Percentiles rank a stretch among this genome's conserved stretches.
These are phyloP conservation scores for Scopulariopsis brevicaulis DNA, from an alignment of 2,329 filamentous ascomycete genomes.

Conservation along the genomic window DNA sequence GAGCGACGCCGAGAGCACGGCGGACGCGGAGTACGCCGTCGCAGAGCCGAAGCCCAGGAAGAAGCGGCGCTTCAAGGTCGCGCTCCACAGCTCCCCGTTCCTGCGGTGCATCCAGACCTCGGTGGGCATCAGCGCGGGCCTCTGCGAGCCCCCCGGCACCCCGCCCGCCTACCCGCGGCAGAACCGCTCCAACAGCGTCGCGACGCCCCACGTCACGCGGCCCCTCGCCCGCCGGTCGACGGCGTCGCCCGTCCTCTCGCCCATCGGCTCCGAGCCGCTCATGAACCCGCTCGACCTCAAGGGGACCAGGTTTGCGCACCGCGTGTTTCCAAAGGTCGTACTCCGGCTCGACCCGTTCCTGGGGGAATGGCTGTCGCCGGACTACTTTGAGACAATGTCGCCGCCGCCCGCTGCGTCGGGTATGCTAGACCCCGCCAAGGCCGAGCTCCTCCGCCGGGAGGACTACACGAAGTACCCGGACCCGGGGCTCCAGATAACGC, in stretches of 20 bases:
- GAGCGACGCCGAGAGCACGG: neutral
- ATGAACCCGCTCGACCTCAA: constrained; percentile 5
- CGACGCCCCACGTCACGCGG: neutral
- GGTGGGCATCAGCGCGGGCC: constrained; percentile 49
- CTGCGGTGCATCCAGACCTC: constrained; percentile 64
- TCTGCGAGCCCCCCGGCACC: constrained; percentile 45
- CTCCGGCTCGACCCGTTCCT: constrained; percentile 85
- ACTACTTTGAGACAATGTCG: constrained; percentile 88
- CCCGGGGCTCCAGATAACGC: constrained; percentile 22
- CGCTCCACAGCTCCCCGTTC: constrained; percentile 91
- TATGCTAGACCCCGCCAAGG: constrained; percentile 84
- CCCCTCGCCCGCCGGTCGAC: constrained; percentile 8
- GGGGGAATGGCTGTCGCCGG: constrained; percentile 87
- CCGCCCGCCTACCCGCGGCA: constrained; percentile 8
- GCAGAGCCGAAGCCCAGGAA: constrained; percentile 10
- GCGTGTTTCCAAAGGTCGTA: constrained; percentile 40
- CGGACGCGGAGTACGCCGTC: neutral
- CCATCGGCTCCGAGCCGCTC: constrained; percentile 8
- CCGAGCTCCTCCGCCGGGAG: constrained; percentile 67
- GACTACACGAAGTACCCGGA: constrained; percentile 44
- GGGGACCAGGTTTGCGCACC: constrained; percentile 6
- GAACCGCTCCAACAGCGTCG: constrained; percentile 8
- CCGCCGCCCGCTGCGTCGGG: constrained; percentile 75
- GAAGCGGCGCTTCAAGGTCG: constrained; percentile 53
- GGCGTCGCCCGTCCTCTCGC: constrained; percentile 19